Base-by-base conservation (phyloP, 148 eudicot species). In the Nepenthes gracilis region DNA sequence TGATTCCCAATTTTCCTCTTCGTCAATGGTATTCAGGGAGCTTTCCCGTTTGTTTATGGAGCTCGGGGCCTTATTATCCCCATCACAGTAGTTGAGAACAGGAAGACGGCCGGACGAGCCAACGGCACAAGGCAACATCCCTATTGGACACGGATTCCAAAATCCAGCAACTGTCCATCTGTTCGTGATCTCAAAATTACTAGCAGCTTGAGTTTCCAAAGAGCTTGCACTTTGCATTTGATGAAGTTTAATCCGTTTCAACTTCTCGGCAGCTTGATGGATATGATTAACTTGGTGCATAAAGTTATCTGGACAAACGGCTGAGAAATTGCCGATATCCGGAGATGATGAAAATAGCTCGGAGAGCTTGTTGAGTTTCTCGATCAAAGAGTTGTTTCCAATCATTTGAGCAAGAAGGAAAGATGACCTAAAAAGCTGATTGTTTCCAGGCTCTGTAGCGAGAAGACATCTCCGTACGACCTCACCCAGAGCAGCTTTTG, bases 401-500 rank as follows among this genome's bases (percentile, higher is more conserved):
- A 64, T 67, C 71, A 78, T 69, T 40, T 68, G 69, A 9, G 87
- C 80, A n/a, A 93, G 80, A 57, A 73, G 67, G 59, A 77, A 47
- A 40, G 89, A 80, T 7, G 99, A 81, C 23, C 43, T 37, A 62
- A 70, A 74, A 60, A 93, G 82, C 56, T 74, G 79, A 9, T 74
- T 71, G 72, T 86, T 88, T 56, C 79, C 78, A 58, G 74, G 74
- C 47, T 72, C 62, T 52, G 87, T 81, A 33, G 74, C 62, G 64
- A 69, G 64, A 62, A 88, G 84, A 69, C 89, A 77, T 75, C 75
- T 85, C 35, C 72, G 79, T 13, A 86, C 62, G 35, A 86, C 77
- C 53, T 80, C 73, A 9, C 65, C 36, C 49, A 84, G 66, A 33
- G 72, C 69, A 69, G 78, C 59, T 69, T 68, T 82, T 4, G 83